Percentiles rank a stretch among this genome's conserved stretches.
Evolutionary conservation across 352 stramenopile species (phyloP).

Genomic region (Globisporangium nunn): DNA sequence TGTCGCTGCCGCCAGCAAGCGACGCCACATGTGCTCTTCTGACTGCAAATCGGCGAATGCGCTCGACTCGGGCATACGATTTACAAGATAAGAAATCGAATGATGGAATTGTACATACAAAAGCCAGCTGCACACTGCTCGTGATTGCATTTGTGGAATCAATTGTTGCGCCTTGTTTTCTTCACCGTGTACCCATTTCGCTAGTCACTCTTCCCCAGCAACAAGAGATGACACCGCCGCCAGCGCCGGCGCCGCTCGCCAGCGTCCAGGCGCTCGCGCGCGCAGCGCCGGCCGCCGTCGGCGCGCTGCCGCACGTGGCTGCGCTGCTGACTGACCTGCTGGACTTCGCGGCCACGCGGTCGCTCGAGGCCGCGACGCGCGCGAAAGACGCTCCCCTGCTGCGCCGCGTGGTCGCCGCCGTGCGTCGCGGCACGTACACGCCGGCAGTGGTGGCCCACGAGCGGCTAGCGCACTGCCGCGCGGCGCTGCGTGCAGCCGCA

Average conservation of each 20-base stretch:
- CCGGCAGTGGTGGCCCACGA: slow-evolving; percentile 4
- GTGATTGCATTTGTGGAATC: too few relatives aligned
- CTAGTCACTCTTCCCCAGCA: too few relatives aligned
- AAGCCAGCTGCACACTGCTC: too few relatives aligned
- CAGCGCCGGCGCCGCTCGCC: slow-evolving; percentile 1
- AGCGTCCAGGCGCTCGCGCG: slow-evolving; percentile 13
- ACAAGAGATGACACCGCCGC: neutral
- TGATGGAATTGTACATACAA: too few relatives aligned
- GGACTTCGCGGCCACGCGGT: slow-evolving; percentile 19
- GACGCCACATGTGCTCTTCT: slow-evolving; percentile 17
- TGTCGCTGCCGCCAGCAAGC: slow-evolving; percentile 15
- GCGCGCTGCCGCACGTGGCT: slow-evolving; percentile 24
- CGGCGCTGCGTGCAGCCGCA: slow-evolving; percentile 13
- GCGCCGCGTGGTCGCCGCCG: slow-evolving; percentile 9
- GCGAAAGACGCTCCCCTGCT: slow-evolving; percentile 15
- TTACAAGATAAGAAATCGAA: neutral
- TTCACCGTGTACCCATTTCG: neutral
- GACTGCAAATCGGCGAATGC: neutral
- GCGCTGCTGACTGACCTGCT: slow-evolving; percentile 16
- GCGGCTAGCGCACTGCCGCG: slow-evolving; percentile 3
- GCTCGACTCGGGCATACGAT: neutral
- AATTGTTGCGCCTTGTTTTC: neutral
- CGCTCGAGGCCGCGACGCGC: slow-evolving; percentile 11
- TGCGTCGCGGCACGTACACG: slow-evolving; percentile 1
- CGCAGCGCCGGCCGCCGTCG: slow-evolving; percentile 11